These are phyloP conservation scores for Sechiopsis laciniata DNA, from an alignment of 306 rosid genomes.

Conservation along the genomic window DNA sequence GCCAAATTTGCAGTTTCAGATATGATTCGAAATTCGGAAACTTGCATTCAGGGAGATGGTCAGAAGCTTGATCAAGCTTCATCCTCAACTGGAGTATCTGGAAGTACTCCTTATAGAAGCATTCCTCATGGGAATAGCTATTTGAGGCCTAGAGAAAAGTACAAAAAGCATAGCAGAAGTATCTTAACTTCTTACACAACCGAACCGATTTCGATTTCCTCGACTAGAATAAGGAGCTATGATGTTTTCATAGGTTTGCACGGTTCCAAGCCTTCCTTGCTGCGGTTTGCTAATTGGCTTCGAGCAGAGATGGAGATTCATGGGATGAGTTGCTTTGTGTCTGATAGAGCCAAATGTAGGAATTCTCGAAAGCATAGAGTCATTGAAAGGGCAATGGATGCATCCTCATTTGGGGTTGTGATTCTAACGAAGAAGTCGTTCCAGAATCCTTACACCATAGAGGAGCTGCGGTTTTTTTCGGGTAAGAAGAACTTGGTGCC, in stretches of 20 bases:
- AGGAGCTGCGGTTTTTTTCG: constrained; percentile 65
- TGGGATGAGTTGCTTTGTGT: constrained; percentile 74
- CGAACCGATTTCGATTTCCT: constrained; percentile 55
- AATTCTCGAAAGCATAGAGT: constrained; percentile 51
- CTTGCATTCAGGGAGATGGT: constrained; percentile 39
- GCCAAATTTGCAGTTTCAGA: constrained; percentile 37
- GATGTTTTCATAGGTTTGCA: constrained; percentile 75
- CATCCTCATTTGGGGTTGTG: constrained; percentile 70
- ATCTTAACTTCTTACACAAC: constrained; percentile 34
- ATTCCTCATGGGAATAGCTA: constrained; percentile 28
- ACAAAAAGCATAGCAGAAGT: constrained; percentile 36
- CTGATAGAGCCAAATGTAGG: constrained; percentile 66
- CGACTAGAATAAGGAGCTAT: constrained; percentile 56
- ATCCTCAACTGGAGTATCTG: constrained; percentile 52
- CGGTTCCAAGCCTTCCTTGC: constrained; percentile 53
- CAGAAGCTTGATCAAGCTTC: constrained; percentile 46
- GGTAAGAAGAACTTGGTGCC: constrained; percentile 81
- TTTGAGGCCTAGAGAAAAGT: constrained; percentile 41
- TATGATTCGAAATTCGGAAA: constrained; percentile 39
- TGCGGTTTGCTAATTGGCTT: constrained; percentile 71
- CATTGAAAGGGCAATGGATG: constrained; percentile 80
- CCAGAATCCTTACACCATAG: constrained; percentile 70
- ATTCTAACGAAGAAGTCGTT: constrained; percentile 76
- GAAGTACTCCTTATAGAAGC: constrained; percentile 47
- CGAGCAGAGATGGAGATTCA: constrained; percentile 76